phyloP scores from a whole-genome alignment of 768 basidiomycete species.

The Amanita brunnescens region DNA sequence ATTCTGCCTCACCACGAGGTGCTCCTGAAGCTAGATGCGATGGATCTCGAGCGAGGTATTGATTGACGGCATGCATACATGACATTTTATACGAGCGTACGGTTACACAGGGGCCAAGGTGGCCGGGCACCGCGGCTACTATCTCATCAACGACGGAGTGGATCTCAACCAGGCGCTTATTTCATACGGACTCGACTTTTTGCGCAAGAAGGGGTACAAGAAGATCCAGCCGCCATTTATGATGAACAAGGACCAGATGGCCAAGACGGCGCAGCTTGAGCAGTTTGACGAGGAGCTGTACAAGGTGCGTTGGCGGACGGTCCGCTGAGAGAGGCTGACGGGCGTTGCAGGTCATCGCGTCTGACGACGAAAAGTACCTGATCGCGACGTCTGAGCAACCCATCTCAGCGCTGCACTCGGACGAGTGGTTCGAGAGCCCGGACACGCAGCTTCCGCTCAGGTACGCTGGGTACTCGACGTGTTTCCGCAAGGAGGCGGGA shows the following conservation, averaged over 20 bases:
- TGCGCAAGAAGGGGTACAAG: conserved; percentile 75
- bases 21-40: conserved; percentile 84
- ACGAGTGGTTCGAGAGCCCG: conserved; percentile 96
- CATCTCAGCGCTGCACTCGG: conserved; percentile 90
- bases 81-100: background rate
- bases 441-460: conserved; percentile 86
- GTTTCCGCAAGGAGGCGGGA: conserved; percentile 99
- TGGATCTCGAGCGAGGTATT: conserved; percentile 93
- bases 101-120: conserved; percentile 81
- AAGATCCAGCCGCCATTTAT: conserved; percentile 97
- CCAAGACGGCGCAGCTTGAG: conserved; percentile 93
- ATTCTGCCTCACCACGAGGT: conserved; percentile 99
- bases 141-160: conserved; percentile 90
- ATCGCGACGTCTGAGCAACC: conserved; percentile 99
- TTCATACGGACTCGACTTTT: conserved; percentile 89
- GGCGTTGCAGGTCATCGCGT: conserved; percentile 59
- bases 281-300: conserved; percentile 99
- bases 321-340: background rate
- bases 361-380: conserved; percentile 95
- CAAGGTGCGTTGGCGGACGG: conserved; percentile 49
- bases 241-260: conserved; percentile 98
- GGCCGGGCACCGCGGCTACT: conserved; percentile 93
- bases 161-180: conserved; percentile 97
- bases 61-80: conserved; percentile 9
- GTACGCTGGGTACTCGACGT: conserved; percentile 87